Base-by-base conservation (phyloP, 495 filamentous ascomycete genomes). In the Xylaria sp. region DNA sequence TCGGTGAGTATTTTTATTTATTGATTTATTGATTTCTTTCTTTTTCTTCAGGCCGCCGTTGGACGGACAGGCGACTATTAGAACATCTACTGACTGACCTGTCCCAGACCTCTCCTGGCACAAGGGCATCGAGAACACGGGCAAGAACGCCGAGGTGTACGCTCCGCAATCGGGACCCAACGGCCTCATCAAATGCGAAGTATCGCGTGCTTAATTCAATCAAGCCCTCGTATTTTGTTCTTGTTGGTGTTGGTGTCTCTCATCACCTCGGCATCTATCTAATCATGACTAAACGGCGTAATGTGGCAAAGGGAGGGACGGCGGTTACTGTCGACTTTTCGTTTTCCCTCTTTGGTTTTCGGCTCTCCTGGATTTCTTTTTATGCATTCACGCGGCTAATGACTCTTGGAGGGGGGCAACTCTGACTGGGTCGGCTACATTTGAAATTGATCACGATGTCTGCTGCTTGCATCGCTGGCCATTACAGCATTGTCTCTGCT, bases 121-220 rank as follows among this genome's bases (percentile, higher is more conserved):
- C 87, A 97, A 98, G 83, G 95, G 94, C 31, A 76, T 93, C 77
- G 93, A 98, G 87, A 99, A 99, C 83, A 98, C 93, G 12, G 96
- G 96, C 84, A 93, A 94, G 84, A 91, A 98, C 71, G 96, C 96
- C 69, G 94, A 97, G 79, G 96, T 99, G 53, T 98, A 93, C 79
- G 95, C 92, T 37, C 96, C 96, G 21, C 96, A 98, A 82, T 92
- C 92, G 9, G 87, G 91, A 73, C 96, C 96, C 59, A 99, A 98
- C 78, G 96, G 96, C 53, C 87, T 99, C 71, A 99, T 99, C 86
- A 92, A 97, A 80, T 97, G 94, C 85, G 97, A 93, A 40, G 94
- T 99, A 53, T 88, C 88, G 46, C 90, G 96, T 58, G 85, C 83
- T 70, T 79, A 69, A 31, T 19, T 24, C 17, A n/a, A n/a, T n/a